Evolutionary conservation across 805 yeast species (phyloP).

Genomic region (Zygosaccharomyces siamensis): DNA sequence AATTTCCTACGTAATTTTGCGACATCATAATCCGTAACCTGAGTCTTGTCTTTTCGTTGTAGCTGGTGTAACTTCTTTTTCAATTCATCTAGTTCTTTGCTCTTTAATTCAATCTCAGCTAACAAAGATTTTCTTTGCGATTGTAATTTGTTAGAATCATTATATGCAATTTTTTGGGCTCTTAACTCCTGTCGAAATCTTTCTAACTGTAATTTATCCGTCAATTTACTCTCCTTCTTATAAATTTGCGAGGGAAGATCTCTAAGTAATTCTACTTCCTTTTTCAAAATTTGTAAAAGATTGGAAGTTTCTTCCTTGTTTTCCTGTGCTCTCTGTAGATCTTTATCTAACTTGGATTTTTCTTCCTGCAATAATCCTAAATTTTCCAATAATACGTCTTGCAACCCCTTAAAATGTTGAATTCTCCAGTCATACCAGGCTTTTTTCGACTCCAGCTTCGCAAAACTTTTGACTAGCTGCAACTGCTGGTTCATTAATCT

Average conservation of each 20-base stretch:
- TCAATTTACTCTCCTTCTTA: constrained; percentile 12
- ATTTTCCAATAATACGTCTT: constrained; percentile 32
- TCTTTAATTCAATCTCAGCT: constrained; percentile 3
- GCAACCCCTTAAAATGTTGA: constrained; percentile 45
- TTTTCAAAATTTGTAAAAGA: constrained; percentile 17
- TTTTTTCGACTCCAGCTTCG: constrained; percentile 49
- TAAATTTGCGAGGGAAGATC: constrained; percentile 12
- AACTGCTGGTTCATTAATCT: constrained; percentile 45
- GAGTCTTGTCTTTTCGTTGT: constrained; percentile 1
- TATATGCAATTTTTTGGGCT: constrained; percentile 10
- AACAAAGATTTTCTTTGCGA: constrained; percentile 5
- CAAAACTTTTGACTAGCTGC: constrained; percentile 44
- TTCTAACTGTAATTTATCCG: constrained; percentile 17
- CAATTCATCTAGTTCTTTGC: constrained; percentile 3
- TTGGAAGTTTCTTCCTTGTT: constrained; percentile 13
- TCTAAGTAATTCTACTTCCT: constrained; percentile 22
- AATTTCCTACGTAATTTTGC: constrained; percentile 11
- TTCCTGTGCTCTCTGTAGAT: constrained; percentile 10
- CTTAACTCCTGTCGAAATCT: constrained; percentile 17
- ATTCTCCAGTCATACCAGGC: constrained; percentile 63
- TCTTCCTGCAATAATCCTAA: constrained; percentile 24
- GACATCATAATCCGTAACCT: constrained; percentile 12
- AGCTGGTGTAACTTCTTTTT: constrained; percentile 12
- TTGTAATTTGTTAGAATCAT: constrained; percentile 7
- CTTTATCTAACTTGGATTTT: constrained; percentile 16